Conservation (phyloP, 2,329 filamentous ascomycete species). For the Aspergillus felis region DNA sequence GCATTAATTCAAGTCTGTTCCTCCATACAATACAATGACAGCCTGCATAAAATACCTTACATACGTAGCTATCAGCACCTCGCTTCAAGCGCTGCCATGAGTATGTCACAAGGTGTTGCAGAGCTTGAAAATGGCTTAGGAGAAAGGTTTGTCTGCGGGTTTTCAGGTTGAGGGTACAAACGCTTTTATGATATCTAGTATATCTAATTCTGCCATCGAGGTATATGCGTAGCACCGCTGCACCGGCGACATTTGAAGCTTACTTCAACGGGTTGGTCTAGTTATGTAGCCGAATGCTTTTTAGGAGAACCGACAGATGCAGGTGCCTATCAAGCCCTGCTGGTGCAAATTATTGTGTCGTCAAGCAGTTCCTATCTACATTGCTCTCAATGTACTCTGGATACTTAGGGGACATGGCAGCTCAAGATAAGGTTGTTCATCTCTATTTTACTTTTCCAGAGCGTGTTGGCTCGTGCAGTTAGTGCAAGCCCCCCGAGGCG, state of each 20-base stretch:
- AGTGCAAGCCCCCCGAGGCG: no score
- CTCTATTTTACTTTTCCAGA: not conserved
- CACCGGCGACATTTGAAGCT: not conserved
- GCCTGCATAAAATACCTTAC: not conserved
- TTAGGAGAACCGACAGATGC: no score
- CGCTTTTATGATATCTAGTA: not conserved
- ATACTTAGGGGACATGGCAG: not conserved
- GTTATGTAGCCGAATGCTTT: not conserved
- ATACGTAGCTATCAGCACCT: not conserved
- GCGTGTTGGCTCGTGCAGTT: not conserved
- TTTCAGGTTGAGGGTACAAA: not conserved
- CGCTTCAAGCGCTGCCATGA: no score
- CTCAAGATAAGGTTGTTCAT: not conserved
- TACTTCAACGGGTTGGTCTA: not conserved
- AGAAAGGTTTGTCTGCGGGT: not conserved
- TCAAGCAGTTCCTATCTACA: no score
- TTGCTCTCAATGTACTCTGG: not conserved
- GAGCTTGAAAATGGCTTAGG: not conserved
- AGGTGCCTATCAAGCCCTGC: no score
- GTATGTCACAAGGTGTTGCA: not conserved
- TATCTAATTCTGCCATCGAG: not conserved
- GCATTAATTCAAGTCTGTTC: not conserved
- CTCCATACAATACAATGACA: not conserved
- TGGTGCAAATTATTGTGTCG: no score
- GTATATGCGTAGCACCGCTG: not conserved